Conservation (phyloP, 2,329 filamentous ascomycete species). For the Penicillium sp. region DNA sequence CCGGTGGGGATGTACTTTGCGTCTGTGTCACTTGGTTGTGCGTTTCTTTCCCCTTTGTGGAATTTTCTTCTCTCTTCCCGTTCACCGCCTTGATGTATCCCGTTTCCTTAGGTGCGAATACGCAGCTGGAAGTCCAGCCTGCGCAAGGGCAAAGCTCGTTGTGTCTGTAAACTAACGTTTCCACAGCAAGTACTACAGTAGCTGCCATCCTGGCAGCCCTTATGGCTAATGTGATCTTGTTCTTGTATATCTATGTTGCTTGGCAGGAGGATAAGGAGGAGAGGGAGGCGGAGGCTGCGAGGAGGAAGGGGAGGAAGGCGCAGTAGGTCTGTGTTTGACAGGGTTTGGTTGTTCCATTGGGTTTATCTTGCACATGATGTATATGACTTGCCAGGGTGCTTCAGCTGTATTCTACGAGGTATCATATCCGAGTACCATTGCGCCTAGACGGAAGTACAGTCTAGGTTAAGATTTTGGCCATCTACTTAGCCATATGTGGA, state of each 20-base stretch:
- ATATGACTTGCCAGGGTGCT: neutral
- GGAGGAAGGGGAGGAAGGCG: constrained; percentile 58
- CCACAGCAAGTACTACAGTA: constrained; percentile 82
- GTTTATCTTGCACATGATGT: neutral
- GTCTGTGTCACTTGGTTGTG: constrained; percentile 81
- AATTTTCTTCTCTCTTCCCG: neutral
- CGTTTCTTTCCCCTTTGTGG: constrained; percentile 26
- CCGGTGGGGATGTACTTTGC: constrained; percentile 91
- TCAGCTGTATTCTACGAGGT: neutral
- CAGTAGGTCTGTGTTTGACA: constrained; percentile 33
- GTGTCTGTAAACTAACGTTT: neutral
- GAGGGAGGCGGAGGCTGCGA: constrained; percentile 65
- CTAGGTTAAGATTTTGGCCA: neutral
- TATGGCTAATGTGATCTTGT: constrained; percentile 86
- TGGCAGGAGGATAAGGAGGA: constrained; percentile 86
- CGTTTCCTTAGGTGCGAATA: neutral
- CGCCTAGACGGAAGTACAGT: neutral
- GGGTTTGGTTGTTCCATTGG: neutral
- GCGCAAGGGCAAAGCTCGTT: neutral
- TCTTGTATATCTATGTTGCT: constrained; percentile 89
- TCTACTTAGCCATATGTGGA: neutral
- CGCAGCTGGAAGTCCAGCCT: neutral
- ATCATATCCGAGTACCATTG: neutral
- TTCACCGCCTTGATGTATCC: neutral
- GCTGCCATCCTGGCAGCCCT: constrained; percentile 85